Evolutionary conservation across 768 basidiomycete species (phyloP).

Genomic region (Crassisporium funariophilum): DNA sequence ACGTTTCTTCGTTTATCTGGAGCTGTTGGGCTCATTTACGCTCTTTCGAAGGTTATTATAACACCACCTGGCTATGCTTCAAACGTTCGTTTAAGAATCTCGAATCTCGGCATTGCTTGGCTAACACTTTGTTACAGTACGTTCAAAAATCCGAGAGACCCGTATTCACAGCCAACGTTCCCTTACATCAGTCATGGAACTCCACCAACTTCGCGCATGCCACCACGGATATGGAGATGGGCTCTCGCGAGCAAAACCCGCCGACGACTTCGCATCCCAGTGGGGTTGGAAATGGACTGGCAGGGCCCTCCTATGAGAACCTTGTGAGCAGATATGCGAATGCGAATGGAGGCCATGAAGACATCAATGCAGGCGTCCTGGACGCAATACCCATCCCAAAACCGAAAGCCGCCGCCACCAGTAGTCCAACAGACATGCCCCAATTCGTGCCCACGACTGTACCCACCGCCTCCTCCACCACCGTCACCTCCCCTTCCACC

Average conservation of each 20-base stretch:
- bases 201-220: constrained; percentile 10
- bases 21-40: constrained; percentile 3
- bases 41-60: constrained; percentile 50
- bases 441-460: too few species aligned
- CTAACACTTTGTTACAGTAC: constrained; percentile 11
- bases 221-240: constrained; percentile 14
- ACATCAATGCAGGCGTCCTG: constrained; percentile 7
- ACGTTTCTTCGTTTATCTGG: constrained; percentile 18
- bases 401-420: too few species aligned
- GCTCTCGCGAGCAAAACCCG: constrained; percentile 6
- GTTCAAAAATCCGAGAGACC: constrained; percentile 20
- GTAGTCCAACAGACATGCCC: too few species aligned
- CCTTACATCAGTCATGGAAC: constrained; percentile 19
- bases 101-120: background rate
- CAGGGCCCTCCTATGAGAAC: constrained; percentile 47
- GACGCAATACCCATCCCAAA: constrained; percentile 11
- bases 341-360: constrained; percentile 1
- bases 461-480: constrained; percentile 5
- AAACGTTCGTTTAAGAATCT: constrained; percentile 44
- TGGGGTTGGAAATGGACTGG: constrained; percentile 32
- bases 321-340: constrained; percentile 21
- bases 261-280: constrained; percentile 5
- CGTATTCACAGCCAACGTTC: constrained; percentile 13
- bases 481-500: constrained; percentile 1
- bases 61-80: constrained; percentile 71